Base-by-base conservation (phyloP, 2,329 filamentous ascomycete genomes). In the Penicillium sp. region DNA sequence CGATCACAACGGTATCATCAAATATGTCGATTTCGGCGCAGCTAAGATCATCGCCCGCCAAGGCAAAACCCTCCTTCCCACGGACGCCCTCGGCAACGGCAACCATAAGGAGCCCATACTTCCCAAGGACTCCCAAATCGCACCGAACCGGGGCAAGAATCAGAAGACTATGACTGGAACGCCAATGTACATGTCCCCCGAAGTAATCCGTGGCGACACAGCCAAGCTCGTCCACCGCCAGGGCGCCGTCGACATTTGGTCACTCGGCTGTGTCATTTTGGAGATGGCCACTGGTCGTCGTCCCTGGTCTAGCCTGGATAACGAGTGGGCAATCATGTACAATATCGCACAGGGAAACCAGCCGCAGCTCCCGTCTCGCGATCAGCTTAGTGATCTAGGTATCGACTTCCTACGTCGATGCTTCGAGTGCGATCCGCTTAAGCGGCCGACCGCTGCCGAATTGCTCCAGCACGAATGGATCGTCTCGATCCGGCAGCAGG, bases 301-400 rank as follows among this genome's bases (percentile, higher is more conserved):
- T 17, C 95, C 95, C 1, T 99, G 95, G 95, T 92, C 93, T 29
- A 92, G 90, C 67, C 88, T 98, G 51, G 95, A 99, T 81, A 99
- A 99, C 75, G 95, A 99, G 78, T 99, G 93, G 93, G 95, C 95
- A 47, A 98, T 99, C 81, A 99, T 99, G 95, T 99, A 97, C 85
- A 98, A 98, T 82, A 99, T 99, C 73, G 95, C 95, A 1, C 94
- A 97, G 75, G 95, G 95, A 67, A 96, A 97, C 71, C 91, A 93
- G 53, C 95, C 95, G 6, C 90, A 92, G 74, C 84, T 97, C 60
- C 95, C 95, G 1, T 84, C 87, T 0, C 76, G 83, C 0, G 94
- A 98, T 56, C 94, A 98, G 78, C 86, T 99, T 66, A 95, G 91
- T 72, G 86, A 89, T 0, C 79, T 87, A 60, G 95, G 95, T 23